Conservation (phyloP, 164 flowering plant species). For the Pachysandra terminalis region DNA sequence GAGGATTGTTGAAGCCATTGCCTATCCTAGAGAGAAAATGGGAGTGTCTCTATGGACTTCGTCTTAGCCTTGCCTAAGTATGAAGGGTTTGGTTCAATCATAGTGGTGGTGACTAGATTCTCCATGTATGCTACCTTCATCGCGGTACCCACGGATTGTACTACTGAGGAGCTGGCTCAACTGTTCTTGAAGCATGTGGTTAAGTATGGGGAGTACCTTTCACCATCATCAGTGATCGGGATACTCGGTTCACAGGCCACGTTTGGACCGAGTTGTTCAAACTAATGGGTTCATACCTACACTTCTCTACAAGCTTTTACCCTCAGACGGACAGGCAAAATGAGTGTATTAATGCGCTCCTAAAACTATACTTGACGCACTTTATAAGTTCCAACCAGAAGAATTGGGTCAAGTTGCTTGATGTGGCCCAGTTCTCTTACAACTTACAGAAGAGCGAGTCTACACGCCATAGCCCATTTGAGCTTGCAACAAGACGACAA, state of each 20-base stretch:
- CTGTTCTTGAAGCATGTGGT: no score
- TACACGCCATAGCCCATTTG: not conserved
- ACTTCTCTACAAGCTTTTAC: not conserved
- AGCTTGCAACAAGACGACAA: not conserved
- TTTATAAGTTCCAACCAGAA: not conserved
- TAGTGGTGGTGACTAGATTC: not conserved
- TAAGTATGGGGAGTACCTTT: not conserved
- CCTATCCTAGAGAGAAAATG: not conserved
- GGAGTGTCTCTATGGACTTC: conserved; percentile 16
- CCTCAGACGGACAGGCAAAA: no score
- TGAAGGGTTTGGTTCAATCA: not conserved
- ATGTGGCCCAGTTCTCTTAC: no score
- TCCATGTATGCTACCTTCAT: conserved; percentile 11
- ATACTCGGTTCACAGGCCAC: not conserved
- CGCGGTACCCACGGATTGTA: not conserved
- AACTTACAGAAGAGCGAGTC: not conserved
- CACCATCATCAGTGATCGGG: not conserved
- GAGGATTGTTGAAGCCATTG: not conserved
- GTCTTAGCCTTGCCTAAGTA: not conserved
- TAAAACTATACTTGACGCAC: not conserved
- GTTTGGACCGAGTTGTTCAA: not conserved
- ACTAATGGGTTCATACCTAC: not conserved
- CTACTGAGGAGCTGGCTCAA: not conserved
- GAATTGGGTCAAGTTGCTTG: no score
- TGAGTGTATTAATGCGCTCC: no score